phyloP scores from a whole-genome alignment of 2,329 filamentous ascomycete species.

The Exophiala oligosperma region DNA sequence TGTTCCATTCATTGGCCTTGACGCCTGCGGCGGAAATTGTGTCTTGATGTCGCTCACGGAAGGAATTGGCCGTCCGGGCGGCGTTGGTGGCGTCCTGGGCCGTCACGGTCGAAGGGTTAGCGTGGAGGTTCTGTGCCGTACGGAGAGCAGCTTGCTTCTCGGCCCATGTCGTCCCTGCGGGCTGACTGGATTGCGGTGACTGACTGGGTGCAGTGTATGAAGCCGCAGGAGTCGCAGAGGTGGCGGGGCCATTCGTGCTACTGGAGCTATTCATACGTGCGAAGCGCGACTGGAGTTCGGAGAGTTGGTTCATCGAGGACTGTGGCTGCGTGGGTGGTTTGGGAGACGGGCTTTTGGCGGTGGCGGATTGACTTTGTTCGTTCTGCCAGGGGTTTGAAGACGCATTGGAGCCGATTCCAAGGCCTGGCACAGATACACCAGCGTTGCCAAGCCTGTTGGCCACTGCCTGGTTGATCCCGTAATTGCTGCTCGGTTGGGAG shows the following conservation, averaged over 20 bases:
- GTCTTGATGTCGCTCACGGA: constrained; percentile 69
- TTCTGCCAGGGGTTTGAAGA: constrained; percentile 25
- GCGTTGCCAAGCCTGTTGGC: constrained; percentile 67
- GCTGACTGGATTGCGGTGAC: constrained; percentile 7
- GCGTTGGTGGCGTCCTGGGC: constrained; percentile 59
- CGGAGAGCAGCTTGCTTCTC: constrained; percentile 63
- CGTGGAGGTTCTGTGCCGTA: constrained; percentile 60
- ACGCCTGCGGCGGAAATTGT: constrained; percentile 63
- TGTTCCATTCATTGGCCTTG: constrained; percentile 58
- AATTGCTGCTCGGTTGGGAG: constrained; percentile 34
- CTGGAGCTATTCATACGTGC: constrained; percentile 48
- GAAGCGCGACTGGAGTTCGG: constrained; percentile 69
- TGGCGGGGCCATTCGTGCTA: constrained; percentile 28
- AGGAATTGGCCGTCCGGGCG: constrained; percentile 62
- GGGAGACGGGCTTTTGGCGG: constrained; percentile 31
- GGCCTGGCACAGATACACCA: constrained; percentile 74
- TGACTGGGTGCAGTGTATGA: constrained; percentile 10
- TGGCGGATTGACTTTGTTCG: constrained; percentile 35
- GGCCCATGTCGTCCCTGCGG: constrained; percentile 50
- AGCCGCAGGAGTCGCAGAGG: constrained; percentile 19
- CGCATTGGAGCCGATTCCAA: constrained; percentile 63
- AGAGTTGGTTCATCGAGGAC: constrained; percentile 49
- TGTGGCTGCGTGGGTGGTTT: constrained; percentile 19
- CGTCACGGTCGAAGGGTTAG: constrained; percentile 63
- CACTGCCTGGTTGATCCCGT: constrained; percentile 59